Evolutionary conservation across 108 stramenopile species (phyloP), one percentile per base, ranked within the genome.

Genomic region (Nitzschia sp.): DNA sequence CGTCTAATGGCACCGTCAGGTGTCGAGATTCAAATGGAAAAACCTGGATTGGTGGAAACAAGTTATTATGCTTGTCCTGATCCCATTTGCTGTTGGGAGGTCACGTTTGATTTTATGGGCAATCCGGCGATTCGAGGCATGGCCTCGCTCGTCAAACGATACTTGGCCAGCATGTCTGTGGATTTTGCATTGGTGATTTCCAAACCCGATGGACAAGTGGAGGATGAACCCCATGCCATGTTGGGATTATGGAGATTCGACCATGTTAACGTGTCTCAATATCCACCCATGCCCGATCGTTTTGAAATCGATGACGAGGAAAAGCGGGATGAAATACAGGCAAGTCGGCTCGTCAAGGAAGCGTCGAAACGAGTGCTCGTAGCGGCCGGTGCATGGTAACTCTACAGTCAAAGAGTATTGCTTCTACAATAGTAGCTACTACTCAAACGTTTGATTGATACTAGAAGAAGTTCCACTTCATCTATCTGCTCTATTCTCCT

Each of bases 181-280:
- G 88, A 89, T 57, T 36, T 82, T 56, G 88, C 81, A 6, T 30
- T 84, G 18, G 46, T 84, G 25, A 32, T 89, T 3, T 53, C 49
- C 46, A 64, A 72, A 26, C 85, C 85, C 9, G 72, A 49, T 47
- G 46, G 66, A 8, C 65, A 46, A 53, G 46, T 47, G 28, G 47
- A 31, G 13, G 68, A 82, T 0, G 83, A 80, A 42, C 82, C 79
- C 6, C 63, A 72, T 33, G 76, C 80, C 17, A 78, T 84, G 53
- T 24, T 88, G 45, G 82, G 77, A 1, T n/a, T 85, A 24, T 88
- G 79, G 76, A 57, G 84, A 47, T 72, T 88, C 11, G 82, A 88
- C 45, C 68, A 79, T 42, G 71, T 88, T 24, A 84, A 82, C 54
- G 70, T 84, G 45, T 57, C 59, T 36, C 19, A 71, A 27, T 84